These are phyloP conservation scores for Botrytis tulipae DNA, from an alignment of 2,329 filamentous ascomycete species.

Conservation along the genomic window DNA sequence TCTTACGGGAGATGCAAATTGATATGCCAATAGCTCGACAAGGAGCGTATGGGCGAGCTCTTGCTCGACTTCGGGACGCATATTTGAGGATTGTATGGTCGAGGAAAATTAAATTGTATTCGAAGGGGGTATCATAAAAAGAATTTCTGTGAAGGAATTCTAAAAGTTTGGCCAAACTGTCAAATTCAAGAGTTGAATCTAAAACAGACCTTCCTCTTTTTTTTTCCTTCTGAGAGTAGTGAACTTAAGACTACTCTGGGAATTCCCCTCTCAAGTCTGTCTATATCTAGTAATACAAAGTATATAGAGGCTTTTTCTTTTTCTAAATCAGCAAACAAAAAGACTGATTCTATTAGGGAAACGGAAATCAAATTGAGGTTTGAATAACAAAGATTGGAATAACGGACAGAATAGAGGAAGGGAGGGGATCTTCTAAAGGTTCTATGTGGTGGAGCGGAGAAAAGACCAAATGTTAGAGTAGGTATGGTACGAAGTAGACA, in stretches of 20 bases:
- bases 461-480: slow-evolving; percentile 5
- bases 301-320: slow-evolving; percentile 12
- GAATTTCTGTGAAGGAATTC: slow-evolving; percentile 8
- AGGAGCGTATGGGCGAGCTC: slow-evolving; percentile 98
- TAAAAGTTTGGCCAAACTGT: neutral
- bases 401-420: neutral
- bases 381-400: neutral
- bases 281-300: slow-evolving; percentile 14
- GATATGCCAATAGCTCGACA: slow-evolving; percentile 97
- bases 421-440: slow-evolving; percentile 7
- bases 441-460: slow-evolving; percentile 10
- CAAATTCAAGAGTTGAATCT: slow-evolving; percentile 11
- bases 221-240: neutral
- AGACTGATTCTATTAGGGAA: slow-evolving; percentile 1
- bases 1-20: slow-evolving; percentile 97
- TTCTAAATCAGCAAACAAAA: slow-evolving; percentile 9
- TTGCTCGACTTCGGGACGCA: slow-evolving; percentile 99
- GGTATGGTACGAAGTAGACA: neutral
- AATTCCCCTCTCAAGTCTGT: slow-evolving; percentile 16
- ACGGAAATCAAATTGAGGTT: slow-evolving; percentile 15
- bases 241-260: slow-evolving; percentile 7
- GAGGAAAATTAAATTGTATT: slow-evolving; percentile 25
- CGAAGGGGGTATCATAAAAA: slow-evolving; percentile 25
- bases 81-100: slow-evolving; percentile 49
- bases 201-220: slow-evolving; percentile 3